Base-by-base conservation (phyloP, 2,329 filamentous ascomycete genomes). In the Stemphylium lycopersici region DNA sequence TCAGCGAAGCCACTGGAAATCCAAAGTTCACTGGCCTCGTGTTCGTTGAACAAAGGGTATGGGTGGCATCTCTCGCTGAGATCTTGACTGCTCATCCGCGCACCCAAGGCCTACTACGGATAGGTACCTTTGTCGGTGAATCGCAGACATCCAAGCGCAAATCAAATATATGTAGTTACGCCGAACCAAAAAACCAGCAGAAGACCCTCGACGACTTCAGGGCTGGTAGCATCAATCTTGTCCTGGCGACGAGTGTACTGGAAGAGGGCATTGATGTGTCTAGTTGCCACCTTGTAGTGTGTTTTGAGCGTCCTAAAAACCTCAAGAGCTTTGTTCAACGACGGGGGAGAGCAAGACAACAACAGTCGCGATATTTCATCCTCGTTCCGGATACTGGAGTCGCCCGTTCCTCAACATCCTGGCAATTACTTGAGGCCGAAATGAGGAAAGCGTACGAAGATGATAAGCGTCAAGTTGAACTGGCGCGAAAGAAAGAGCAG, bases 381-480 rank as follows among this genome's bases (percentile, higher is more conserved):
- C 78, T 87, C 58, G 69, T 81, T 12, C 70, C 79, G 55, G 65
- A 76, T 7, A 39, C 18, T 6, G 59, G 54, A 11, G 50, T 3
- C 63, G 72, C 31, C 66, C 78, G 37, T 50, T 63, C 22, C 60
- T 60, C 80, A 2, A 62, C 71, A 2, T 79, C 83, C 22, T 96
- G 90, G 89, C 77, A 84, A 22, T 66, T 71, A 0, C 78, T 95
- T 13, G 93, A 97, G 68, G 71, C 80, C 3, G 78, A 85, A n/a
- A 92, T 96, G 88, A 89, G 87, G 62, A 69, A 75, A 41, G 81
- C 82, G 0, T 96, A 91, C 64, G 82, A 87, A 56, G 82, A 90
- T 39, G 85, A 91, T 5, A 71, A 82, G 56, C 80, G 87, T 18
- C 73, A 82, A 45, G 68, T 81, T 0, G 66, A 79, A 16, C 68